Conservation (phyloP, 2,329 filamentous ascomycete genomes). For the Cercospora sesami region DNA sequence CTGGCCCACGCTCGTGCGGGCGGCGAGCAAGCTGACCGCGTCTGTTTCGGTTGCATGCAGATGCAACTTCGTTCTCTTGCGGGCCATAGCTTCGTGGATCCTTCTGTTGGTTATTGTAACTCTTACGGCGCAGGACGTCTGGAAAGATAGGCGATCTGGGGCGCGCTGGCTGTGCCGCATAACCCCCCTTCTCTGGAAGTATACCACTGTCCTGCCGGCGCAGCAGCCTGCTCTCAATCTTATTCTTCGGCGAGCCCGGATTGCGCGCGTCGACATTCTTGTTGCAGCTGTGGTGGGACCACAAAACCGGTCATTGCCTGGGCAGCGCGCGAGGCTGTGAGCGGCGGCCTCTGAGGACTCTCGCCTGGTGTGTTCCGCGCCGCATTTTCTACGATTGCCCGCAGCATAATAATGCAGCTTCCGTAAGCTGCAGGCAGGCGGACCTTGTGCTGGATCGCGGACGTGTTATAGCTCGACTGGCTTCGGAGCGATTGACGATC, state of each 20-base stretch:
- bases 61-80: constrained; percentile 8
- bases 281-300: constrained; percentile 13
- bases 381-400: constrained; percentile 6
- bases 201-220: constrained; percentile 3
- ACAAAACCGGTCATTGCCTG: not conserved
- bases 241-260: constrained; percentile 9
- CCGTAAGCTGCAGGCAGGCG: constrained; percentile 9
- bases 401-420: constrained; percentile 16
- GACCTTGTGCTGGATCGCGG: not conserved
- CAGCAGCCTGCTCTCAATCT: not conserved
- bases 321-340: constrained; percentile 14
- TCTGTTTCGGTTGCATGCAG: constrained; percentile 12
- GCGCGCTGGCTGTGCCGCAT: constrained; percentile 5
- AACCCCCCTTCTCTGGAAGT: not conserved
- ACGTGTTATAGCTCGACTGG: constrained; percentile 10
- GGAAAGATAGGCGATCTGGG: not conserved
- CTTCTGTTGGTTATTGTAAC: constrained; percentile 7
- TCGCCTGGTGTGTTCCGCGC: constrained; percentile 1
- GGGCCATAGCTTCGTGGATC: constrained; percentile 19
- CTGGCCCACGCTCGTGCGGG: constrained; percentile 6
- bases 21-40: constrained; percentile 4
- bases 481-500: not conserved
- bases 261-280: not conserved
- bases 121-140: constrained; percentile 9
- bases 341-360: not conserved